These are phyloP conservation scores for Casuarina cunninghamiana DNA, from an alignment of 306 rosid genomes.

Conservation along the genomic window DNA sequence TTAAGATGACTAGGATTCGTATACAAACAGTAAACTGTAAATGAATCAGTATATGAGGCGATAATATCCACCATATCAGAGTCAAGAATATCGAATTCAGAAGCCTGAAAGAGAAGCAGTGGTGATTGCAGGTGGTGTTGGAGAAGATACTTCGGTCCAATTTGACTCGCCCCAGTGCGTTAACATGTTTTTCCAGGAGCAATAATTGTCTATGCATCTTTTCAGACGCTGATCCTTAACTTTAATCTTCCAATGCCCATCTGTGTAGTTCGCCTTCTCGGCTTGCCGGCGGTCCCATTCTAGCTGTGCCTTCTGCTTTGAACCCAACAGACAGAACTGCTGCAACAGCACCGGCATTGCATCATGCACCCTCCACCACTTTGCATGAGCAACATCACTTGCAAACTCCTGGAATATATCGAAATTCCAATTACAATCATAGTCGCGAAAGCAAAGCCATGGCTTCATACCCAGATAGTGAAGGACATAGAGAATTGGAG, in stretches of 20 bases:
- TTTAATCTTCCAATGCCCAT: constrained; percentile 78
- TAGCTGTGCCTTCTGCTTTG: constrained; percentile 90
- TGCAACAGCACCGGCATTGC: constrained; percentile 82
- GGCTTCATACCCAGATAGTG: constrained; percentile 89
- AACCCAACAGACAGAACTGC: constrained; percentile 68
- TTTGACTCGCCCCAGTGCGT: constrained; percentile 97
- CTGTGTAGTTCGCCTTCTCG: constrained; percentile 63
- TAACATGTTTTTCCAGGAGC: constrained; percentile 86
- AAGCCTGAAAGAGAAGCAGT: constrained; percentile 20
- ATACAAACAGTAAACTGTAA: neutral
- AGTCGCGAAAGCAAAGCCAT: constrained; percentile 88
- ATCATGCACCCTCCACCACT: constrained; percentile 93
- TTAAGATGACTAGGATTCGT: neutral
- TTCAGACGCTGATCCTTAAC: constrained; percentile 61
- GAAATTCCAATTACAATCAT: constrained; percentile 88
- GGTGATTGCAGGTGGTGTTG: constrained; percentile 55
- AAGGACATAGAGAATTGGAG: constrained; percentile 79
- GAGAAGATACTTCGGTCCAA: constrained; percentile 64
- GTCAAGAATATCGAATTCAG: neutral
- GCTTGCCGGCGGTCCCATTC: constrained; percentile 90
- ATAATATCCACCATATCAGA: neutral
- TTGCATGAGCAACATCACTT: constrained; percentile 82
- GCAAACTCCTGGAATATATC: constrained; percentile 87
- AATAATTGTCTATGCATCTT: constrained; percentile 69
- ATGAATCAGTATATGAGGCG: neutral